Evolutionary conservation across 306 rosid genomes (phyloP).

Genomic region (Ochetophila trinervis): DNA sequence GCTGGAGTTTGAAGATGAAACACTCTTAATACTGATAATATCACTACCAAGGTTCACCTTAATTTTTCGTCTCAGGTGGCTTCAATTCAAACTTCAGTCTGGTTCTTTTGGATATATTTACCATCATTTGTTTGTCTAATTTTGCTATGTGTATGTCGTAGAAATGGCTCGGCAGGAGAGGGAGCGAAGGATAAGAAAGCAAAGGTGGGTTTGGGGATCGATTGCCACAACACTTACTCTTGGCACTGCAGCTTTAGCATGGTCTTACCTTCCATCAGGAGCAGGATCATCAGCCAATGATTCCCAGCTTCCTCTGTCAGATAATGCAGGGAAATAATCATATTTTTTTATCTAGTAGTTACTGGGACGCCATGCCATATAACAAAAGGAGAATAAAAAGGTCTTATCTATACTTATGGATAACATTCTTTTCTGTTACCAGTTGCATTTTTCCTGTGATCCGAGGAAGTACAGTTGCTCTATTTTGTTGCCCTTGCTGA

Average conservation of each 20-base stretch:
- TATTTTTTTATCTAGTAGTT: conserved; percentile 23
- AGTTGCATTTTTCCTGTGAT: conserved; percentile 31
- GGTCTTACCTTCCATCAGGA: conserved; percentile 66
- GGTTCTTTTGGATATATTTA: conserved; percentile 2
- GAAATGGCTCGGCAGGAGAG: conserved; percentile 81
- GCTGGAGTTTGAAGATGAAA: too few species aligned
- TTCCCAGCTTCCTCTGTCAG: conserved; percentile 36
- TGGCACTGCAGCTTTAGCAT: conserved; percentile 67
- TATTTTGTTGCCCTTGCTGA: conserved; percentile 26
- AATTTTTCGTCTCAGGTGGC: neutral
- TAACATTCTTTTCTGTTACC: conserved; percentile 30
- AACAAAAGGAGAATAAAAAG: conserved; percentile 48
- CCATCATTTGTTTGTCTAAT: conserved; percentile 7
- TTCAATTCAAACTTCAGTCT: conserved; percentile 9
- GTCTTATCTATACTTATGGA: conserved; percentile 39
- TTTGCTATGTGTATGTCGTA: conserved; percentile 24
- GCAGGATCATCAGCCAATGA: conserved; percentile 30
- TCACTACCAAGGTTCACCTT: neutral
- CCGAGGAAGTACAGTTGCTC: conserved; percentile 36
- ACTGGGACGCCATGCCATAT: conserved; percentile 17
- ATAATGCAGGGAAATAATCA: conserved; percentile 36
- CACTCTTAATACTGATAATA: too few species aligned
- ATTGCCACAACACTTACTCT: conserved; percentile 58
- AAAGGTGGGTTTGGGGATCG: conserved; percentile 91
- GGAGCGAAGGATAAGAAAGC: conserved; percentile 58